phyloP scores from a whole-genome alignment of 2,329 filamentous ascomycete genomes.

The Fusarium keratoplasticum region DNA sequence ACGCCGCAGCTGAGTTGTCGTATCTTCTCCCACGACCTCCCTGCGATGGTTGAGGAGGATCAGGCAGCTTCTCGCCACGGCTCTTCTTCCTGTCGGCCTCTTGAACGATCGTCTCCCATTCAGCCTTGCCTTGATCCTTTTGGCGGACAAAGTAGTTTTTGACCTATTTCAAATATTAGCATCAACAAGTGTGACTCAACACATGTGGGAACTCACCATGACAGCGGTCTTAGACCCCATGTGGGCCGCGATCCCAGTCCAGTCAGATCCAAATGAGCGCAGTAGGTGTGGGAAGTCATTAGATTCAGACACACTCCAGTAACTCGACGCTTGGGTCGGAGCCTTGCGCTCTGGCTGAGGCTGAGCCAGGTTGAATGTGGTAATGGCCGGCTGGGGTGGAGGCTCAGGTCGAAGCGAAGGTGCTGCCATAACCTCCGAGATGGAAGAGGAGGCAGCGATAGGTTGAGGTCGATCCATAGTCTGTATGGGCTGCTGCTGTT shows the following conservation, averaged over 20 bases:
- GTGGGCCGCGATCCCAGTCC: slow-evolving; percentile 77
- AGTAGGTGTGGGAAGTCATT: slow-evolving; percentile 81
- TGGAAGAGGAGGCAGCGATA: slow-evolving; percentile 51
- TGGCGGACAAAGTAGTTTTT: slow-evolving; percentile 76
- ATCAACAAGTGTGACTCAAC: neutral
- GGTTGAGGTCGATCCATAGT: slow-evolving; percentile 52
- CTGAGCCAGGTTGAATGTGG: slow-evolving; percentile 63
- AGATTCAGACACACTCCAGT: slow-evolving; percentile 87
- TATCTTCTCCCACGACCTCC: slow-evolving; percentile 63
- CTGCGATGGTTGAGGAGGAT: slow-evolving; percentile 68
- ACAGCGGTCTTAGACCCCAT: slow-evolving; percentile 88
- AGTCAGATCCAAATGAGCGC: slow-evolving; percentile 82
- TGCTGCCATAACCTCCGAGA: slow-evolving; percentile 67
- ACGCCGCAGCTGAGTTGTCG: slow-evolving; percentile 51
- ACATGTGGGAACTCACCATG: slow-evolving; percentile 71
- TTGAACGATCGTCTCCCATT: slow-evolving; percentile 70
- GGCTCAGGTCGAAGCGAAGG: slow-evolving; percentile 68
- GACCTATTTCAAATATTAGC: slow-evolving; percentile 58
- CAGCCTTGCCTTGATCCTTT: slow-evolving; percentile 68
- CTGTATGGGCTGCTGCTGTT: slow-evolving; percentile 45
- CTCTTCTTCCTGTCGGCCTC: slow-evolving; percentile 69
- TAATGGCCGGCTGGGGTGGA: slow-evolving; percentile 59
- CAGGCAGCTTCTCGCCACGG: slow-evolving; percentile 69
- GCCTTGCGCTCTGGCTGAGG: slow-evolving; percentile 62
- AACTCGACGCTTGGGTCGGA: slow-evolving; percentile 76